A percentile compares a stretch with the other conserved stretches of the same genome.
Evolutionary conservation across 108 stramenopile genomes (phyloP).

Genomic region (Nitzschia sp.): DNA sequence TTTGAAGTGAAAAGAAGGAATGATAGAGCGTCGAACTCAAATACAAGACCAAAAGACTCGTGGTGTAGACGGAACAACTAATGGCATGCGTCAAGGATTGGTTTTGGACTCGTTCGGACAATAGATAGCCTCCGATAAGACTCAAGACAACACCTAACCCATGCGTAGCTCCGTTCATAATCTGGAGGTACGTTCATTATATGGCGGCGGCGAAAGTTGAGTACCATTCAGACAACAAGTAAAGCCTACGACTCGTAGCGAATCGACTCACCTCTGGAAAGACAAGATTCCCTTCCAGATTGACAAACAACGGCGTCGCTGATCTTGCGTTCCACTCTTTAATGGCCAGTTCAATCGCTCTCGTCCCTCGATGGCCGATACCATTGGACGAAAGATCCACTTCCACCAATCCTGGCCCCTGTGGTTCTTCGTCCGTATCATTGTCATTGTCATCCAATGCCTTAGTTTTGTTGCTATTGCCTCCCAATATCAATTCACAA

Average conservation of each 20-base stretch:
- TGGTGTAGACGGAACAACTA: slow-evolving; percentile 75
- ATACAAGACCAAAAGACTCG: slow-evolving; percentile 83
- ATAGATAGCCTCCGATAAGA: slow-evolving; percentile 61
- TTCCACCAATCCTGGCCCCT: slow-evolving; percentile 41
- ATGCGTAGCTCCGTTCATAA: slow-evolving; percentile 93
- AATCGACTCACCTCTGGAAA: slow-evolving; percentile 79
- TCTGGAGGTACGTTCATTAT: slow-evolving; percentile 29
- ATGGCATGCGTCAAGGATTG: slow-evolving; percentile 38
- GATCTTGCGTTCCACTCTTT: slow-evolving; percentile 24
- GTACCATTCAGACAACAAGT: slow-evolving; percentile 4
- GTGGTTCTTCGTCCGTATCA: not conserved
- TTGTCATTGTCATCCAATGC: not conserved
- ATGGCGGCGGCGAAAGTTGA: not conserved
- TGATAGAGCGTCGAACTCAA: slow-evolving; percentile 84
- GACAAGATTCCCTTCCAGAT: slow-evolving; percentile 79
- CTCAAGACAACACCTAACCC: slow-evolving; percentile 89
- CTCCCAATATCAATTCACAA: slow-evolving; percentile 37
- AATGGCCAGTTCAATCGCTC: slow-evolving; percentile 57
- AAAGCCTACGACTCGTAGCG: not conserved
- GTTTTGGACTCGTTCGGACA: slow-evolving; percentile 52
- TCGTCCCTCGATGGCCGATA: slow-evolving; percentile 70
- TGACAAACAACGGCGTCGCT: slow-evolving; percentile 33
- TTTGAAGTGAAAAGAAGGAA: slow-evolving; percentile 84
- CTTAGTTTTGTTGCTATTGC: slow-evolving; percentile 5
- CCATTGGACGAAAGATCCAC: slow-evolving; percentile 69